Evolutionary conservation across 352 stramenopile genomes (phyloP).

Genomic region (Peronospora tabacina): DNA sequence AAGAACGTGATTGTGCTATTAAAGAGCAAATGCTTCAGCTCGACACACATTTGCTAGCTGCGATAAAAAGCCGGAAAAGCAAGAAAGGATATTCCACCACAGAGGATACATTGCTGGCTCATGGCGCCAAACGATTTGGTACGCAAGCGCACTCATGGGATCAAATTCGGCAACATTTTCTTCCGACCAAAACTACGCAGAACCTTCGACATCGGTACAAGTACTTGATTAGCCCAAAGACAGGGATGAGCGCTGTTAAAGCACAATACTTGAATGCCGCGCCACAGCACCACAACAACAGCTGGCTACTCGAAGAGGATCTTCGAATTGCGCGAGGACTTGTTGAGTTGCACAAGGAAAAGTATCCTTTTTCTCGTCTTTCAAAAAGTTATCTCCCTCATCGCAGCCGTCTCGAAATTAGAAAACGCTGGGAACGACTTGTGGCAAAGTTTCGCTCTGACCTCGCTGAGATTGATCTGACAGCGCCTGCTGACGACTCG

Average conservation of each 20-base stretch:
- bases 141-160: constrained; percentile 43
- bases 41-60: constrained; percentile 57
- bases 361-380: constrained; percentile 52
- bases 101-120: constrained; percentile 60
- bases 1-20: constrained; percentile 45
- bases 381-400: constrained; percentile 55
- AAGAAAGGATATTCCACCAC: constrained; percentile 45
- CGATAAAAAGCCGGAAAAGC: constrained; percentile 34
- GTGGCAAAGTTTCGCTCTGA: constrained; percentile 27
- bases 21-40: constrained; percentile 59
- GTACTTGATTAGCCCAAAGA: constrained; percentile 60
- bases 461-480: constrained; percentile 21
- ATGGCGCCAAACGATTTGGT: constrained; percentile 62
- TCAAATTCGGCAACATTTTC: constrained; percentile 53
- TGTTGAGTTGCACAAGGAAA: constrained; percentile 55
- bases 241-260: constrained; percentile 52
- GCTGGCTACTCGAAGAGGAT: constrained; percentile 77
- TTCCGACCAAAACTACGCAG: constrained; percentile 46
- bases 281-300: constrained; percentile 28
- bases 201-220: constrained; percentile 58
- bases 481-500: constrained; percentile 30
- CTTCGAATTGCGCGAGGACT: constrained; percentile 64
- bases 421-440: constrained; percentile 56
- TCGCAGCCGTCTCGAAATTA: constrained; percentile 53
- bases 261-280: constrained; percentile 39